phyloP scores from a whole-genome alignment of 2,329 filamentous ascomycete species.

The Knufia petricola region DNA sequence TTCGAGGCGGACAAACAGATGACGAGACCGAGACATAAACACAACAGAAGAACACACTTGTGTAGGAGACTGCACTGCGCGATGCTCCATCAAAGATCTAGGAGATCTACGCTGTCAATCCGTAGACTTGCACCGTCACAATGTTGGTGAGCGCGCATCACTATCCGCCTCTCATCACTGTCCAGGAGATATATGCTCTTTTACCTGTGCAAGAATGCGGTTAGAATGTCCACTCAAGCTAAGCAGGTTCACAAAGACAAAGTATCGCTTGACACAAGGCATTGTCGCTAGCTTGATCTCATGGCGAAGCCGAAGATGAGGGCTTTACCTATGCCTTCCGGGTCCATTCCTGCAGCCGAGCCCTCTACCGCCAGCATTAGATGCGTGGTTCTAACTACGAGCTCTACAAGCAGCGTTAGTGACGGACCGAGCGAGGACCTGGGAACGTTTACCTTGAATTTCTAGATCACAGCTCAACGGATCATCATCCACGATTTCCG shows the following conservation, averaged over 20 bases:
- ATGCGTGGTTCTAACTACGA: slow-evolving; percentile 55
- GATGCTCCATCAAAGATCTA: too few relatives aligned
- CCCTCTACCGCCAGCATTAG: slow-evolving; percentile 58
- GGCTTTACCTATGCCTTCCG: slow-evolving; percentile 53
- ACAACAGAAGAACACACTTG: too few relatives aligned
- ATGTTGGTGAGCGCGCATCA: too few relatives aligned
- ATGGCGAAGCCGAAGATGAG: slow-evolving; percentile 36
- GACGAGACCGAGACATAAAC: too few relatives aligned
- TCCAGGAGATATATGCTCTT: slow-evolving; percentile 6
- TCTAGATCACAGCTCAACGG: slow-evolving; percentile 61
- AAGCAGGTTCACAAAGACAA: background rate
- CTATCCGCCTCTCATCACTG: background rate
- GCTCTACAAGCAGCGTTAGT: slow-evolving; percentile 41
- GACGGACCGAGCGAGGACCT: background rate
- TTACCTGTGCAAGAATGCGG: background rate
- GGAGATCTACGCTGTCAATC: too few relatives aligned
- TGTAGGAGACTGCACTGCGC: too few relatives aligned
- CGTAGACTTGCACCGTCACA: too few relatives aligned
- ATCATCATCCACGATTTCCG: slow-evolving; percentile 44
- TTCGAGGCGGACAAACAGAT: too few relatives aligned
- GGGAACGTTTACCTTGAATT: slow-evolving; percentile 53
- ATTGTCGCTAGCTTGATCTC: background rate
- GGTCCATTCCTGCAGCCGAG: slow-evolving; percentile 48
- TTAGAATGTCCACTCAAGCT: background rate
- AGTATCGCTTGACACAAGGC: background rate